A percentile compares a stretch with the other conserved stretches of the same genome.
These are phyloP conservation scores for Aureobasidium pullulans DNA, from an alignment of 2,329 filamentous ascomycete species.

Conservation along the genomic window DNA sequence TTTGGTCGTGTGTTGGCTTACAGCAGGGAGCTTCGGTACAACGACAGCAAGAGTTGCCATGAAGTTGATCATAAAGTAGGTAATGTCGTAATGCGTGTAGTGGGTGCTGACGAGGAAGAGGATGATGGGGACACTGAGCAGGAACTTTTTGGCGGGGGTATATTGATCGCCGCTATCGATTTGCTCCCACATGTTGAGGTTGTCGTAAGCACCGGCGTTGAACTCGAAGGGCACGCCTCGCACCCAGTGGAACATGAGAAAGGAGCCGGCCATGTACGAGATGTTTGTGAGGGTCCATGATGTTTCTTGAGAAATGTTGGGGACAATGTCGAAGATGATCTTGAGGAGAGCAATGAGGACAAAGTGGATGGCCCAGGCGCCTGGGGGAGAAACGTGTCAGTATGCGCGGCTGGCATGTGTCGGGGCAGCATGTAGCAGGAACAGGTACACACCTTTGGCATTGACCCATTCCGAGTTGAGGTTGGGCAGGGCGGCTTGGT, in stretches of 20 bases:
- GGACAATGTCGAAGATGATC: conserved; percentile 94
- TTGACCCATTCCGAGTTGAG: conserved; percentile 99
- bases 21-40: conserved; percentile 91
- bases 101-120: conserved; percentile 96
- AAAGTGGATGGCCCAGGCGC: conserved; percentile 96
- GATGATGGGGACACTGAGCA: conserved; percentile 87
- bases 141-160: conserved; percentile 96
- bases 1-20: conserved; percentile 43
- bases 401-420: conserved; percentile 2
- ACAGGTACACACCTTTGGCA: conserved; percentile 68
- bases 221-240: conserved; percentile 98
- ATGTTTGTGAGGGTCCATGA: conserved; percentile 99
- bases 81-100: conserved; percentile 96
- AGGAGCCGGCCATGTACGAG: conserved; percentile 97
- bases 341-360: conserved; percentile 87
- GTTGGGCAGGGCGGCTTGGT: conserved; percentile 90
- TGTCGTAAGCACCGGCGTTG: conserved; percentile 96
- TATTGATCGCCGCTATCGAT: conserved; percentile 99
- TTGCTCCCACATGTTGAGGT: conserved; percentile 99
- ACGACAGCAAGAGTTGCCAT: conserved; percentile 86
- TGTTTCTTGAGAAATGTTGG: conserved; percentile 92
- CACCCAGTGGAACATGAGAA: conserved; percentile 99
- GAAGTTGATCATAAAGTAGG: conserved; percentile 97
- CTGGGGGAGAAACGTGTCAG: conserved; percentile 40
- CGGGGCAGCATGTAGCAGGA: not conserved